Base-by-base conservation (phyloP, 192 early-diverging fungal genomes). In the Lunasporangiospora selenospora region DNA sequence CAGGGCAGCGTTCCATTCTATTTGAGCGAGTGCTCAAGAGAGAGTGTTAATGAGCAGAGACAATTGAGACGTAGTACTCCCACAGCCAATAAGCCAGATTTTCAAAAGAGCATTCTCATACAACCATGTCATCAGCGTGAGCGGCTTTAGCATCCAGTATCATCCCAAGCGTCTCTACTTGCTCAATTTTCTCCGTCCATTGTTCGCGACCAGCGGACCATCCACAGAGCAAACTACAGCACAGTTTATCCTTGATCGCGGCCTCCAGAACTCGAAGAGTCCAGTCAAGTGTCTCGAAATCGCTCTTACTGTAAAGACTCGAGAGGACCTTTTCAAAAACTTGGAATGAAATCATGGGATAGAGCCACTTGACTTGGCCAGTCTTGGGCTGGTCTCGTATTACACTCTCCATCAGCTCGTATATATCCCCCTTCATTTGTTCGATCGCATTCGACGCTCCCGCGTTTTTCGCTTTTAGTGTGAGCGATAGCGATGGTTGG, bases 221-320 rank as follows among this genome's bases (percentile, higher is more conserved):
- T 2, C 66, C 66, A 26, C 59, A 32, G 23, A 61, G 16, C 30
- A 70, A 16, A n/a, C 58, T 51, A 9, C 58, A 50, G 33, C 66
- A 70, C 16, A 55, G 51, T 2, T 32, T 3, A 5, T 70, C 66
- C 5, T 37, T 15, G 12, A 43, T 48, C 11, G 61, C 41, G 6
- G 61, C 23, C 18, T 61, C 66, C 26, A 70, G 3, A 21, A 70
- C 40, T 9, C 37, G 37, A 5, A 70, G 34, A 1, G 43, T 24
- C 4, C 31, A 27, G 15, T 49, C 45, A 21, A 70, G 21, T 7
- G 58, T 48, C 23, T 21, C 16, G 36, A 47, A 34, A 21, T 48
- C n/a, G n/a, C n/a, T 52, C 11, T 26, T 12, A 24, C 36, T 43
- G 34, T 59, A 51, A 26, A 54, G 15, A 10, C 21, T 54, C 31